Base-by-base conservation (phyloP, 495 filamentous ascomycete genomes). In the Bryoglossum gracile region DNA sequence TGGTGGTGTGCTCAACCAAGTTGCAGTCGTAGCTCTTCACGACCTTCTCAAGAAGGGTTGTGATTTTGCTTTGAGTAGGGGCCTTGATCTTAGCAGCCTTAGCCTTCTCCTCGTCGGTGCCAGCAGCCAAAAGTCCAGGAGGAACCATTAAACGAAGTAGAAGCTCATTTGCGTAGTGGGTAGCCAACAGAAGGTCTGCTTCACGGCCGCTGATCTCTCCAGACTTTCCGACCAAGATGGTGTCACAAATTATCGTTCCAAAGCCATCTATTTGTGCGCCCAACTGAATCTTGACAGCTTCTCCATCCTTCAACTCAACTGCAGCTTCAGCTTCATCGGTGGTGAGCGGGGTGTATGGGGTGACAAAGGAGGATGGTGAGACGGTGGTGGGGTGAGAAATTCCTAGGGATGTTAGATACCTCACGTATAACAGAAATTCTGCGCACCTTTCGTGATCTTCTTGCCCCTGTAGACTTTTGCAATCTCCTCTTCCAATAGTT, bases 191-290 rank as follows among this genome's bases (percentile, higher is more conserved):
- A 18, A 98, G 78, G 62, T 98, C 89, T 55, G 90, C 90, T 55
- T 82, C 69, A 36, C 85, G 82, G 50, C 84, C 86, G 36, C 77
- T 72, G 50, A 90, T 58, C 48, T 74, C 72, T 49, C 78, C 82
- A 34, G 75, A 67, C 14, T 72, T 55, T 43, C 74, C 64, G 32
- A 92, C 77, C 42, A 96, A 63, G 52, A 96, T 75, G 35, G 87
- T 91, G 67, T 97, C 87, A 72, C 91, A 95, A 57, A 97, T 86
- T 57, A 98, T 96, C 55, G 90, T 84, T 59, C 89, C 87, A 64
- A 97, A 91, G 39, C 92, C 92, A 72, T 97, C 92, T 48, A 98
- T 95, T 71, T 98, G 92, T 32, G 91, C 92, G 59, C 92, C 92
- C 8, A 98, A 80, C 56, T 97, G 94, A 65, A 98, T 89, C 77